A percentile compares a stretch with the other conserved stretches of the same genome.
Evolutionary conservation across 768 basidiomycete genomes (phyloP).

Genomic region (Xanthoconium purpureum): DNA sequence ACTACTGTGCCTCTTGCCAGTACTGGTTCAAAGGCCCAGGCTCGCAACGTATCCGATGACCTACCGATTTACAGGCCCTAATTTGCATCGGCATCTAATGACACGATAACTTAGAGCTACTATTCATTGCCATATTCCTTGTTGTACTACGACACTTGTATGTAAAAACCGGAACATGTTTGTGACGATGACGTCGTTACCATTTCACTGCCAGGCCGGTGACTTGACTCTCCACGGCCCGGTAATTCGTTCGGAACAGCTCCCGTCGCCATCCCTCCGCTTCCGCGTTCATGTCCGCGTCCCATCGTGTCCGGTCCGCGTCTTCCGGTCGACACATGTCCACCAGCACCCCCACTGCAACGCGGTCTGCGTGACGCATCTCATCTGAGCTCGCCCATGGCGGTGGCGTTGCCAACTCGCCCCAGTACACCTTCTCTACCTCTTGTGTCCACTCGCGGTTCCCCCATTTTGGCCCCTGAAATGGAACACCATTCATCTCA

Average conservation of each 20-base stretch:
- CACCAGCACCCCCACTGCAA: conserved; percentile 38
- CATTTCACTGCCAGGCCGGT: conserved; percentile 74
- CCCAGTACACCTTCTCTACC: conserved; percentile 87
- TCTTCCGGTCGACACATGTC: conserved; percentile 40
- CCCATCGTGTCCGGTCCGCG: conserved; percentile 35
- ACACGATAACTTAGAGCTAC: conserved; percentile 30
- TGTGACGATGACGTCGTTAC: conserved; percentile 36
- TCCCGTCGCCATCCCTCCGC: conserved; percentile 43
- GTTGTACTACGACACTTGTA: conserved; percentile 21
- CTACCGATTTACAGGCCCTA: conserved; percentile 1
- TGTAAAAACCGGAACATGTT: conserved; percentile 8
- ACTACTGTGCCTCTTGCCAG: conserved; percentile 56
- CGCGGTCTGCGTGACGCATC: conserved; percentile 30
- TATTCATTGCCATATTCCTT: conserved; percentile 22
- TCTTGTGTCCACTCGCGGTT: conserved; percentile 77
- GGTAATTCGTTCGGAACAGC: conserved; percentile 75
- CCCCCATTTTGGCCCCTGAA: conserved; percentile 64
- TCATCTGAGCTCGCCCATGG: conserved; percentile 22
- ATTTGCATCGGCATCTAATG: conserved; percentile 21
- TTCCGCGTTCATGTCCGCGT: conserved; percentile 35
- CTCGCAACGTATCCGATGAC: conserved; percentile 37
- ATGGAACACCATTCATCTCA: background rate
- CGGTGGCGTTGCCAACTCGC: conserved; percentile 44
- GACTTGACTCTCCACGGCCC: conserved; percentile 83
- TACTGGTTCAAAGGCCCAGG: conserved; percentile 54